phyloP scores from a whole-genome alignment of 1,139 yeast genomes.

The Lodderomyces oxycetoniae region DNA sequence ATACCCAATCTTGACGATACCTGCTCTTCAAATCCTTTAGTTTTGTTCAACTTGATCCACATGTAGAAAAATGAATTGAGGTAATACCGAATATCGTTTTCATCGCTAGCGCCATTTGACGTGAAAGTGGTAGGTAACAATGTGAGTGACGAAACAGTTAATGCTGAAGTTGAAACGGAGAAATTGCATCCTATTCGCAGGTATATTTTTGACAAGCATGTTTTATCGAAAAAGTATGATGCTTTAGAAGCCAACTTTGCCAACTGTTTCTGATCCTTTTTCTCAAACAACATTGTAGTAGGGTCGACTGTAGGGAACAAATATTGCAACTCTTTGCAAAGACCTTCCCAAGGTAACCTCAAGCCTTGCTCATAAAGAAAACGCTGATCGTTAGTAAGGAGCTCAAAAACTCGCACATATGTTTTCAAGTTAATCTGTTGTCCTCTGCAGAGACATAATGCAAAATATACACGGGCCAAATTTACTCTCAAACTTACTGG shows the following conservation, averaged over 20 bases:
- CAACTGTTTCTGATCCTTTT: conserved; percentile 41
- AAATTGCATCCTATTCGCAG: conserved; percentile 43
- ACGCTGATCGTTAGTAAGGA: conserved; percentile 49
- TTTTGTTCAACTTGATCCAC: conserved; percentile 62
- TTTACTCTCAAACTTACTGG: conserved; percentile 62
- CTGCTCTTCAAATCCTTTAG: conserved; percentile 61
- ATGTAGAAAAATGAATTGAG: conserved; percentile 65
- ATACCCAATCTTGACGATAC: conserved; percentile 64
- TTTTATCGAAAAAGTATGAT: conserved; percentile 38
- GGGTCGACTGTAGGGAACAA: conserved; percentile 33
- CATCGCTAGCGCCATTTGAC: conserved; percentile 20
- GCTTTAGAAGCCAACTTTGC: conserved; percentile 46
- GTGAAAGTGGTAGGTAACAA: conserved; percentile 44
- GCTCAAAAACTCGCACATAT: conserved; percentile 61
- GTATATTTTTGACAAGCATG: conserved; percentile 35
- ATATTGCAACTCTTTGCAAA: conserved; percentile 35
- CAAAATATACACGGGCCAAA: conserved; percentile 67
- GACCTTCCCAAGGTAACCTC: conserved; percentile 48
- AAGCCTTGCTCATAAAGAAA: conserved; percentile 39
- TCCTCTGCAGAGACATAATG: conserved; percentile 70
- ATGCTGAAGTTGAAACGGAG: conserved; percentile 54
- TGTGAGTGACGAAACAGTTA: conserved; percentile 54
- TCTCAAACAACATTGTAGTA: conserved; percentile 29
- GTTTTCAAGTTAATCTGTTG: conserved; percentile 60
- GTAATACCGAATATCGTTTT: conserved; percentile 48